Conservation (phyloP, 306 rosid genomes). For the Astragalus glycyphyllos region DNA sequence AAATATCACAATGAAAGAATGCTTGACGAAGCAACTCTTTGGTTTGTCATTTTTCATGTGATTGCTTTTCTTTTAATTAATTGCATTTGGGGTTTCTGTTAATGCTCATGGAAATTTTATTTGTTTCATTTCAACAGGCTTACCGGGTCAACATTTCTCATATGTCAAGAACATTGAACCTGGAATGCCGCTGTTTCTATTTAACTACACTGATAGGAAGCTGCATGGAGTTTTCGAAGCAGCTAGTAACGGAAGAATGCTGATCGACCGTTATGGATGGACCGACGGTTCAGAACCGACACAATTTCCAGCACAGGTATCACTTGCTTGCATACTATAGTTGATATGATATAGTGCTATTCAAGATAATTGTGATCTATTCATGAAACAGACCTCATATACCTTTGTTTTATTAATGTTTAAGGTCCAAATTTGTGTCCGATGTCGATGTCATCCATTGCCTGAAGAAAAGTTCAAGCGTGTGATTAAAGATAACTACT, state of each 20-base stretch:
- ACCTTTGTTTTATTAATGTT: slow-evolving; percentile 35
- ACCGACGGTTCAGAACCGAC: slow-evolving; percentile 76
- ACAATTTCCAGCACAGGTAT: slow-evolving; percentile 90
- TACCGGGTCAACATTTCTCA: slow-evolving; percentile 71
- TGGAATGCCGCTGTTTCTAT: slow-evolving; percentile 92
- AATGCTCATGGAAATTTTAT: slow-evolving; percentile 43
- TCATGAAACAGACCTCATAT: slow-evolving; percentile 22
- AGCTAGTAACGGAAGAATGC: slow-evolving; percentile 70
- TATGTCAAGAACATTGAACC: slow-evolving; percentile 84
- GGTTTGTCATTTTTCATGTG: slow-evolving; percentile 57
- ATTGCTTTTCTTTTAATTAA: neutral
- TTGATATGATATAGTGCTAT: neutral
- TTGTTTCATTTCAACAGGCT: slow-evolving; percentile 60
- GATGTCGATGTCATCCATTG: slow-evolving; percentile 70
- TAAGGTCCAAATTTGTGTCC: slow-evolving; percentile 71
- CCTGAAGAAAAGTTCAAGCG: slow-evolving; percentile 70
- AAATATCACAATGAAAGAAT: slow-evolving; percentile 64
- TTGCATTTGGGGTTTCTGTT: slow-evolving; percentile 19
- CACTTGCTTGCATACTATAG: slow-evolving; percentile 26
- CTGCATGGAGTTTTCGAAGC: slow-evolving; percentile 89
- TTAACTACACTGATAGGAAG: slow-evolving; percentile 74
- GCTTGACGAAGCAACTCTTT: slow-evolving; percentile 79
- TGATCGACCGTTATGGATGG: slow-evolving; percentile 89
- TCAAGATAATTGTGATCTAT: slow-evolving; percentile 25
- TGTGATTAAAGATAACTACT: slow-evolving; percentile 73